Evolutionary conservation across 2,329 filamentous ascomycete genomes (phyloP).

Genomic region (Fusarium stilboides): DNA sequence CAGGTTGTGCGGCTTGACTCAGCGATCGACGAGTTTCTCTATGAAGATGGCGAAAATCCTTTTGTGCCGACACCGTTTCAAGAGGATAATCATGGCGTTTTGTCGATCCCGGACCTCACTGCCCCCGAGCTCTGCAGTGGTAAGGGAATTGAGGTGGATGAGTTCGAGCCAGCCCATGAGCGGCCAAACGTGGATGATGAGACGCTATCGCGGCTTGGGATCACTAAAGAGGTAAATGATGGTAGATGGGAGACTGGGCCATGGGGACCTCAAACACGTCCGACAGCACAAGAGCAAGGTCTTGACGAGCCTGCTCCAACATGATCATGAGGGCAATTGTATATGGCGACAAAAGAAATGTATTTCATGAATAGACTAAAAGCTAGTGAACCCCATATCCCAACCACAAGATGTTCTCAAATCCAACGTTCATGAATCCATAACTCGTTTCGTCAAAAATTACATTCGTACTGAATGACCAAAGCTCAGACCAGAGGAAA

Average conservation of each 20-base stretch:
- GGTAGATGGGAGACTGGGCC: not conserved
- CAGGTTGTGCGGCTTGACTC: not conserved
- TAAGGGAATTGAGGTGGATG: not conserved
- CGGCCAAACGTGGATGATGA: not conserved
- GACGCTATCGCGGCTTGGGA: not conserved
- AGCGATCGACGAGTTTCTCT: not conserved
- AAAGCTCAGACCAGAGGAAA: conserved; percentile 16
- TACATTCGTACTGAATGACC: conserved; percentile 17
- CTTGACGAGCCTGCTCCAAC: not conserved
- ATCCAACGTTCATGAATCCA: conserved; percentile 24
- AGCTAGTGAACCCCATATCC: conserved; percentile 33
- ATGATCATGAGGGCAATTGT: not conserved
- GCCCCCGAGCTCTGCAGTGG: not conserved
- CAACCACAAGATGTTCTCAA: conserved; percentile 36
- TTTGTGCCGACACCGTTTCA: not conserved
- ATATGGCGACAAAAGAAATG: conserved; percentile 21
- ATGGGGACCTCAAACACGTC: not conserved
- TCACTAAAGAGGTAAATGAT: not conserved
- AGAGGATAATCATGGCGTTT: not conserved
- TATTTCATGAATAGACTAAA: conserved; percentile 42
- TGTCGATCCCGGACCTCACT: not conserved
- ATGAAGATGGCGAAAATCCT: not conserved
- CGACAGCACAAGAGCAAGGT: not conserved
- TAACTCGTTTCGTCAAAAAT: conserved; percentile 18
- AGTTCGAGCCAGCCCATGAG: not conserved